Percentiles rank a stretch among this genome's conserved stretches.
Conservation (phyloP, 495 filamentous ascomycete genomes). For the Geopyxis carbonaria region DNA sequence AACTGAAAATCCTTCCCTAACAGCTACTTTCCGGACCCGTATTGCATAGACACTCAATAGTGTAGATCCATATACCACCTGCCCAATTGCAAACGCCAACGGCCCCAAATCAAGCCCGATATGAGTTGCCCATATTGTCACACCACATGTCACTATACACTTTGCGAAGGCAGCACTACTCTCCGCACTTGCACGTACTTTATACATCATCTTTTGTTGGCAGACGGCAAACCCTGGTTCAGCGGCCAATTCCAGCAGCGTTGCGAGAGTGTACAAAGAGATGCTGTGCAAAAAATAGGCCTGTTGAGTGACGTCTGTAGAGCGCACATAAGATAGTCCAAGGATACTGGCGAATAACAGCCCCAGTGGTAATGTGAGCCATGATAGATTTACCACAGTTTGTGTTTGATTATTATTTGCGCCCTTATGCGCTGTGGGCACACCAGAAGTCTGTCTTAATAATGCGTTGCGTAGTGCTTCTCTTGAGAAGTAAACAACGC, state of each 20-base stretch:
- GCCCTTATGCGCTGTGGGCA: conserved; percentile 15
- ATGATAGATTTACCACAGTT: conserved; percentile 72
- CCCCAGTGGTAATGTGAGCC: conserved; percentile 56
- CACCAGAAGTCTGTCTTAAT: conserved; percentile 49
- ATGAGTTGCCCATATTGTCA: conserved; percentile 38
- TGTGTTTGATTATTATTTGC: conserved; percentile 72
- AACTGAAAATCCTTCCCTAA: conserved; percentile 31
- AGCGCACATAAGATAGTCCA: conserved; percentile 45
- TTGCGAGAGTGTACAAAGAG: conserved; percentile 53
- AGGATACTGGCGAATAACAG: conserved; percentile 43
- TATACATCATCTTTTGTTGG: conserved; percentile 64
- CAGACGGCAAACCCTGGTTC: conserved; percentile 76
- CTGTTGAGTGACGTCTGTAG: conserved; percentile 33
- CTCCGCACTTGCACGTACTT: conserved; percentile 63
- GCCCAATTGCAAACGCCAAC: conserved; percentile 76
- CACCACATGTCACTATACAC: conserved; percentile 51
- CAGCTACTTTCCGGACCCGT: conserved; percentile 31
- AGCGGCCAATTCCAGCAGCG: conserved; percentile 58
- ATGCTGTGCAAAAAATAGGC: conserved; percentile 49
- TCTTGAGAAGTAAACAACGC: conserved; percentile 76
- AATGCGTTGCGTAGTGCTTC: conserved; percentile 75
- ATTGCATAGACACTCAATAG: conserved; percentile 50
- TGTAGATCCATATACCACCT: conserved; percentile 54
- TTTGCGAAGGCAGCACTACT: conserved; percentile 56
- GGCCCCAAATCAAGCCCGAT: conserved; percentile 45